Base-by-base conservation (phyloP, 116 monocot genomes). In the Trichopus zeylanicus region DNA sequence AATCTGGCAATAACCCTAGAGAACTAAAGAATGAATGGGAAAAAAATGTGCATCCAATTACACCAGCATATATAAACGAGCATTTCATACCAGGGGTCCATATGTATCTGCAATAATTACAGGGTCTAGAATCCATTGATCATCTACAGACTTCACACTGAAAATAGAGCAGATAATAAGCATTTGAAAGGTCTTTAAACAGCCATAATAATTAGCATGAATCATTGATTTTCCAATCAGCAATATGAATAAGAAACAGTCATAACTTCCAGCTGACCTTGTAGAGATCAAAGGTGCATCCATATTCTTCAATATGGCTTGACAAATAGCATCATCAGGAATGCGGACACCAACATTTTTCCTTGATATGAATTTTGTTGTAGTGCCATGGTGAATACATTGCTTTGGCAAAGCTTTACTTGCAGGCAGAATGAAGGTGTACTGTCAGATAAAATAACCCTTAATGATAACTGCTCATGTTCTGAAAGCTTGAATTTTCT, bases 331-430 rank as follows among this genome's bases (percentile, higher is more conserved):
- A 66, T 97, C 87, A 71, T 91, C 77, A 34, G 97, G 91, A 16
- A 97, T 85, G 24, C 91, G 78, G 29, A 91, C 79, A 64, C 97
- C 97, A 57, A 97, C 87, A 26, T 91, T 60, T 71, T 75, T 87
- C 35, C 97, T 79, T 59, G 72, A 59, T 37, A 72, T 75, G 55
- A 63, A 86, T 68, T 64, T 88, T 53, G 81, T 63, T 57, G 72
- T 67, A n/a, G 70, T 70, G 26, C 97, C 91, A 79, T 70, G 67
- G 61, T 59, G 81, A 55, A 73, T 80, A 57, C 91, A 97, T 64
- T 87, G 87, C 57, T 84, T 87, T 48, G 97, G 97, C 60, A 97
- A 75, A 66, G 84, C 71, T 67, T 97, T 97, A 62, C 74, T 97
- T 56, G 91, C 91, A 39, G 78, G 78, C 34, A 97, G 70, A 58